Evolutionary conservation across 257 asterid species (phyloP).

Genomic region (Vinca minor): DNA sequence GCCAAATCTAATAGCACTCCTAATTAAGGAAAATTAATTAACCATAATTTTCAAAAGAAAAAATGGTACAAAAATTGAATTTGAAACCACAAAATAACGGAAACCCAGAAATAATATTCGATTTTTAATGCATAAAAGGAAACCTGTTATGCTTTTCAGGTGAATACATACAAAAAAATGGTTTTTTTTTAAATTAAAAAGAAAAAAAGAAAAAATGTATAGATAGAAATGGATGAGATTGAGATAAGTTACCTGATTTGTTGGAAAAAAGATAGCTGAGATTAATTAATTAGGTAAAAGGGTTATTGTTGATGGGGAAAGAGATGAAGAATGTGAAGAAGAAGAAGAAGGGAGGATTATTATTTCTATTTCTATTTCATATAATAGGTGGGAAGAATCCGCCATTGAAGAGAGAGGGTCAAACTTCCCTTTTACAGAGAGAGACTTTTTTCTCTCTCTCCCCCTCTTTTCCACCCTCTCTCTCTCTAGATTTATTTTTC

Average conservation of each 20-base stretch:
- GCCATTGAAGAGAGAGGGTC: slow-evolving; percentile 25
- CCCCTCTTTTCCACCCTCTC: not conserved
- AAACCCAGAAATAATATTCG: not conserved
- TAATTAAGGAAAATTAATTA: not conserved
- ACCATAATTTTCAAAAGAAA: not conserved
- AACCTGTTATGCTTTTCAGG: not conserved
- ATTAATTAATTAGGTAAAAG: not conserved
- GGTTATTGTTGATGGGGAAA: not conserved
- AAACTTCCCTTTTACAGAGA: slow-evolving; percentile 31
- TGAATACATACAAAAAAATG: not conserved
- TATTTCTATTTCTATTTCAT: too few species aligned
- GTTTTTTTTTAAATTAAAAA: too few species aligned
- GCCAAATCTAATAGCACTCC: not conserved
- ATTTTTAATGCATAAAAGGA: not conserved
- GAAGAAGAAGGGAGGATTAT: slow-evolving; percentile 4
- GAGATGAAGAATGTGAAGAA: slow-evolving; percentile 9
- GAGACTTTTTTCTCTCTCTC: slow-evolving; percentile 18
- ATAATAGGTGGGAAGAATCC: slow-evolving; percentile 4
- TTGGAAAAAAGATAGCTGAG: slow-evolving; percentile 1
- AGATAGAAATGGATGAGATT: not conserved
- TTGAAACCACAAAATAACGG: slow-evolving; percentile 1
- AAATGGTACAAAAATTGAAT: not conserved
- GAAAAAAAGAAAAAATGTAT: not conserved
- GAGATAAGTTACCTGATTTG: slow-evolving; percentile 1
- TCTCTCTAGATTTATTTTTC: not conserved